phyloP scores from a whole-genome alignment of 768 basidiomycete species.

The Sistotremastrum niveocremeum region DNA sequence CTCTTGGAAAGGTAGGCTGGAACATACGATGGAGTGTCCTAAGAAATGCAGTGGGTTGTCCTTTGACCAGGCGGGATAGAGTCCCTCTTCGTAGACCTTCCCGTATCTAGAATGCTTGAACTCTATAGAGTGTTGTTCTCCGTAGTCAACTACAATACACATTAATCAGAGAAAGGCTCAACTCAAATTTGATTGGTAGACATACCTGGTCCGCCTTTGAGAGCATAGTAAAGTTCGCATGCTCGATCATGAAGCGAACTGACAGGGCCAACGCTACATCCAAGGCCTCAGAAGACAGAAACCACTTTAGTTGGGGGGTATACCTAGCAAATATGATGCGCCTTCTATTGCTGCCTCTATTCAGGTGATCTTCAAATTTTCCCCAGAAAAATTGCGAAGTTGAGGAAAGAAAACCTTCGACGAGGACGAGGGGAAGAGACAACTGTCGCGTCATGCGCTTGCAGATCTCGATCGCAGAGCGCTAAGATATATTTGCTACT shows the following conservation, averaged over 20 bases:
- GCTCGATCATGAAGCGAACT: slow-evolving; percentile 41
- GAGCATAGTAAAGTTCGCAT: slow-evolving; percentile 34
- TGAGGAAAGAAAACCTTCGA: slow-evolving; percentile 33
- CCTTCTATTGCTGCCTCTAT: slow-evolving; percentile 10
- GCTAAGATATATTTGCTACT: slow-evolving; percentile 2
- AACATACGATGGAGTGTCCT: slow-evolving; percentile 32
- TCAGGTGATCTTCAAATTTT: slow-evolving; percentile 21
- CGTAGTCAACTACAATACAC: slow-evolving; percentile 30
- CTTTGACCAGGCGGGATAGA: slow-evolving; percentile 35
- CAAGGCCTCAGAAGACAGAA: neutral
- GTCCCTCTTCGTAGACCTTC: slow-evolving; percentile 22
- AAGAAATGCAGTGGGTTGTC: slow-evolving; percentile 32
- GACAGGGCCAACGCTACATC: slow-evolving; percentile 31
- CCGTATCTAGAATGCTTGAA: slow-evolving; percentile 30
- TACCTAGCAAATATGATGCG: slow-evolving; percentile 19
- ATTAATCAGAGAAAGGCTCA: neutral
- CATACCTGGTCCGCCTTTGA: slow-evolving; percentile 32
- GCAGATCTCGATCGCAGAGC: slow-evolving; percentile 16
- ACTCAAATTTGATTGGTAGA: neutral
- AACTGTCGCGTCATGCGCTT: slow-evolving; percentile 13
- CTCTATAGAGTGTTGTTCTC: slow-evolving; percentile 24
- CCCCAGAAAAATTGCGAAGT: slow-evolving; percentile 28
- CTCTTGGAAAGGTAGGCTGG: neutral
- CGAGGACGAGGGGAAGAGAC: slow-evolving; percentile 29
- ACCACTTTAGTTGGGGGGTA: neutral